phyloP scores from a whole-genome alignment of 2,329 filamentous ascomycete species.

The Apiospora sp. region DNA sequence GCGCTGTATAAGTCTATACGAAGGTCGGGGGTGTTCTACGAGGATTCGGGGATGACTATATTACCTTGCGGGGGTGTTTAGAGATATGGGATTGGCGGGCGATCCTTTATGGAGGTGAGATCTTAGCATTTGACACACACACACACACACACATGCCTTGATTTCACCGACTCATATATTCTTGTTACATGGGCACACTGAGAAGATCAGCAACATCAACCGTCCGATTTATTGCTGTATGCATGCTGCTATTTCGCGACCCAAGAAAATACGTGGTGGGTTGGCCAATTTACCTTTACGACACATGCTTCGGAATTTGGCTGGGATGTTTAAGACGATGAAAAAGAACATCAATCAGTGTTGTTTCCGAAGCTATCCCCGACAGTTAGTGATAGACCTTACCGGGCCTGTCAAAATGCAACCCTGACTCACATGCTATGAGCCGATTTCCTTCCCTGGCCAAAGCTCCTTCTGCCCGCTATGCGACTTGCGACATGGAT shows the following conservation, averaged over 20 bases:
- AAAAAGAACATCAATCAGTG: background rate
- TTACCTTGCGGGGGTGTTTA: background rate
- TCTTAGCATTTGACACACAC: background rate
- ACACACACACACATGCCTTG: background rate
- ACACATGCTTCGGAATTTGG: background rate
- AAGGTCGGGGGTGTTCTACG: background rate
- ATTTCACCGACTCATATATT: background rate
- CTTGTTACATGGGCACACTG: background rate
- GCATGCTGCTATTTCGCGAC: background rate
- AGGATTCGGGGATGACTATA: background rate
- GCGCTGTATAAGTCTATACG: background rate
- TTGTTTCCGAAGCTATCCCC: background rate
- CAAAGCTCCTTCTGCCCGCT: background rate
- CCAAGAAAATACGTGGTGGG: background rate
- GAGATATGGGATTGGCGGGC: background rate
- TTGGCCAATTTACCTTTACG: background rate
- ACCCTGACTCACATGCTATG: slow-evolving; percentile 10
- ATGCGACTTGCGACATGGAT: slow-evolving; percentile 8
- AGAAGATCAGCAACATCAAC: background rate
- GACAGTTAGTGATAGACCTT: background rate
- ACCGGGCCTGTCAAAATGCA: slow-evolving; percentile 1
- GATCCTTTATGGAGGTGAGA: background rate
- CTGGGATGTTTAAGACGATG: background rate
- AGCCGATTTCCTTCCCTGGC: background rate
- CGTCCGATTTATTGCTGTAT: background rate